Base-by-base conservation (phyloP, 257 asterid genomes). In the Rehmannia glutinosa region DNA sequence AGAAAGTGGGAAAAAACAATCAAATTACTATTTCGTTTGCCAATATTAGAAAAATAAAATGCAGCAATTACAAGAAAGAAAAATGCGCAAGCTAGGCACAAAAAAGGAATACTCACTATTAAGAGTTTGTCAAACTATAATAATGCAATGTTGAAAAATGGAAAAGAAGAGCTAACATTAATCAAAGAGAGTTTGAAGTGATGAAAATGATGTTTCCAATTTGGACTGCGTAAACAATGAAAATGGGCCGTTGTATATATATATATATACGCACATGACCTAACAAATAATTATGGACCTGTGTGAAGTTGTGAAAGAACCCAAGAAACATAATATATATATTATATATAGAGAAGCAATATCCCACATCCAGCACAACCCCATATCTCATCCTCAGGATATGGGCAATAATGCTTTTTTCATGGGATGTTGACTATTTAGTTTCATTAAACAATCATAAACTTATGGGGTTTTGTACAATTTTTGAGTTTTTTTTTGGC, bases 331-430 rank as follows among this genome's bases (percentile, higher is more conserved):
- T 23, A 73, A 6, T 50, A 49, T 20, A 12, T 3, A 73, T 45
- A 16, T n/a, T 53, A 57, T 19, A 68, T 12, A 21, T 8, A 53
- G 59, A 70, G 51, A 65, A 43, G 43, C 68, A 69, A 61, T 66
- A 77, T n/a, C 72, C 70, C 62, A 73, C 73, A 67, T 52, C 73
- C 76, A 74, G 71, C 86, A 74, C 66, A 78, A 70, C 84, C 91
- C 85, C 54, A 64, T 66, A 59, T 56, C 80, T 71, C 81, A 73
- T 80, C 86, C 86, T 54, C 68, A 45, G 80, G 81, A 71, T 45
- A 78, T 78, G 78, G 85, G 88, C 84, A 67, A 47, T 19, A 55
- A 72, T 73, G 75, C 73, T 70, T 66, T 75, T 41, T 73, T 62
- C 63, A 65, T 68, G 73, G 79, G 61, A 70, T 73, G 76, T 70